A percentile compares a stretch with the other conserved stretches of the same genome.
Evolutionary conservation across 345 rosid genomes (phyloP).

Genomic region (Populus simonii): DNA sequence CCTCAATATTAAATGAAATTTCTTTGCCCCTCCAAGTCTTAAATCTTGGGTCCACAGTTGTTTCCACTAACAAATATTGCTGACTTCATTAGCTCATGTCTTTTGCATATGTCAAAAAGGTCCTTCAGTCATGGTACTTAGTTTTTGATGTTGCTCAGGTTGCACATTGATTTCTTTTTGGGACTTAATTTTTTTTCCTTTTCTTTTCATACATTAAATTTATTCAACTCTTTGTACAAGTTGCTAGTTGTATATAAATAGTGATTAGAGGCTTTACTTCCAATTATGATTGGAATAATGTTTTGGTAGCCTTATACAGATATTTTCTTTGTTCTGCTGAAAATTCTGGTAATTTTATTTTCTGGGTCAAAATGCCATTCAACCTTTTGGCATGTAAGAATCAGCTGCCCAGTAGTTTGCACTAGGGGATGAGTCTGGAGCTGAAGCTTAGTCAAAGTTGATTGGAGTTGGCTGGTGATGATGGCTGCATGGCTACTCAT

Average conservation of each 20-base stretch:
- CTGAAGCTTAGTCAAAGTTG: neutral
- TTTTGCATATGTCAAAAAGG: neutral
- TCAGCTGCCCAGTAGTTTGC: neutral
- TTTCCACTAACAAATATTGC: neutral
- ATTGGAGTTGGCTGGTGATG: neutral
- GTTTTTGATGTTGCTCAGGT: neutral
- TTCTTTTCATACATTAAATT: neutral
- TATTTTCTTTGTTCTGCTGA: neutral
- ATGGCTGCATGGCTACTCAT: neutral
- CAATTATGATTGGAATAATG: neutral
- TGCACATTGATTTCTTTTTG: neutral
- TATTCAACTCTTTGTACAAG: neutral
- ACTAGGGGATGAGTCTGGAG: neutral
- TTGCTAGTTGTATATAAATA: neutral
- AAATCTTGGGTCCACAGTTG: neutral
- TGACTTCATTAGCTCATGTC: neutral
- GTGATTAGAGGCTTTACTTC: neutral
- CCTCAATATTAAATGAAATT: no score
- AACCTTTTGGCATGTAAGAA: neutral
- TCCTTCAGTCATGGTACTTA: neutral
- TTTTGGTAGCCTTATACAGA: neutral
- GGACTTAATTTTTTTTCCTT: neutral
- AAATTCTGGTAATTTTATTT: neutral
- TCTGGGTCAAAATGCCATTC: neutral
- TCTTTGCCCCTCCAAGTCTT: neutral